Percentiles rank a stretch among this genome's conserved stretches.
phyloP scores from a whole-genome alignment of 306 rosid species.

The Sesbania bispinosa region DNA sequence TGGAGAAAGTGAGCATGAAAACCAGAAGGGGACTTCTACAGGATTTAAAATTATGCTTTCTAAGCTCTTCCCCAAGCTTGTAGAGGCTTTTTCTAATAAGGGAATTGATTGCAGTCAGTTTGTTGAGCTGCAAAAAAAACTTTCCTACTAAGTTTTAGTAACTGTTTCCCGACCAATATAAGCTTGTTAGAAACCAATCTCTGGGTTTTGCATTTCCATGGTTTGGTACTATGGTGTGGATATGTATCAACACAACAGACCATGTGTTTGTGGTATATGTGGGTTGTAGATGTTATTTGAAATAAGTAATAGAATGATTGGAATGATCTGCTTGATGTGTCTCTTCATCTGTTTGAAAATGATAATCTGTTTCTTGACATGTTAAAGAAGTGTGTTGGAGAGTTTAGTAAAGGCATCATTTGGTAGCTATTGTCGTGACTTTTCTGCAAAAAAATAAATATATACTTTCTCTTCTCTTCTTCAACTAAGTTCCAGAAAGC shows the following conservation, averaged over 20 bases:
- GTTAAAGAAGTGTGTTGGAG: background rate
- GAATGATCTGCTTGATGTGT: constrained; percentile 5
- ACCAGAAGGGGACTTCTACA: constrained; percentile 57
- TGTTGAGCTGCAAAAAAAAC: constrained; percentile 34
- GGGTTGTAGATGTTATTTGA: constrained; percentile 24
- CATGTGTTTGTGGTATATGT: too few species aligned
- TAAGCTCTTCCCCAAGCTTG: constrained; percentile 79
- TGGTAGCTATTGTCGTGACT: background rate
- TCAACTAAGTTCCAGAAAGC: background rate
- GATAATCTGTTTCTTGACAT: background rate
- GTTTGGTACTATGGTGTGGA: background rate
- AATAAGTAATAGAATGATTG: constrained; percentile 18
- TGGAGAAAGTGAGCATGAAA: constrained; percentile 35
- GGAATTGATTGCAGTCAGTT: constrained; percentile 71
- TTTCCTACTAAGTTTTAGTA: background rate
- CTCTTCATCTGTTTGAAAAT: background rate
- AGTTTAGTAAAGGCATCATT: background rate
- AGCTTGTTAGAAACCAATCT: constrained; percentile 7
- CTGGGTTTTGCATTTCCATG: background rate
- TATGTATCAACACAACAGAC: constrained; percentile 2
- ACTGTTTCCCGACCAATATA: constrained; percentile 24
- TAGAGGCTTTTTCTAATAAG: constrained; percentile 60
- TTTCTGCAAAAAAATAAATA: background rate
- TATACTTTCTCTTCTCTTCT: background rate
- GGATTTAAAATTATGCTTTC: constrained; percentile 93